phyloP scores from a whole-genome alignment of 176 grass and related monocot species.

The Carex scoparia region DNA sequence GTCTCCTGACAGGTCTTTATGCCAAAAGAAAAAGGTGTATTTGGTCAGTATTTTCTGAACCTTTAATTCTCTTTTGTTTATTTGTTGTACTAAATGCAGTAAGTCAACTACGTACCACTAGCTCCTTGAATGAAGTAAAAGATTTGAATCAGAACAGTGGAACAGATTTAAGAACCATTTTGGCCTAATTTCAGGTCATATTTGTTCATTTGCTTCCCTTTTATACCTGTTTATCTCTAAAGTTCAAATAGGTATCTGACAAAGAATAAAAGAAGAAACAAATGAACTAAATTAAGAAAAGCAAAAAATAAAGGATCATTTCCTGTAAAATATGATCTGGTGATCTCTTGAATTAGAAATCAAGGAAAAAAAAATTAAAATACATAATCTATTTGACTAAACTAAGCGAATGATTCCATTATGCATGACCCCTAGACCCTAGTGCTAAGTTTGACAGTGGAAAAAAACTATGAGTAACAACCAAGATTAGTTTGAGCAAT shows the following conservation, averaged over 20 bases:
- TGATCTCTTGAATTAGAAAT: neutral
- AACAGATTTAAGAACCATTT: neutral
- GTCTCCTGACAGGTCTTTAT: neutral
- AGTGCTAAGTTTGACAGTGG: neutral
- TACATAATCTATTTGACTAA: slow-evolving; percentile 17
- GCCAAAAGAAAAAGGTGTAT: slow-evolving; percentile 1
- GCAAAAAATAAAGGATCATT: neutral
- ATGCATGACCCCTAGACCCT: neutral
- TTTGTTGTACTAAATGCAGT: neutral
- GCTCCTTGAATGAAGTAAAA: neutral
- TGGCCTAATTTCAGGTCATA: neutral
- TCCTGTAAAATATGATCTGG: neutral
- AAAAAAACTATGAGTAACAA: slow-evolving; percentile 1
- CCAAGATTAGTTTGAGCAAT: slow-evolving; percentile 18
- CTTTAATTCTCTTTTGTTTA: neutral
- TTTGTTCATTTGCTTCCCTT: neutral
- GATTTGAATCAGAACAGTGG: neutral
- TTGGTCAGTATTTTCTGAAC: too few species aligned
- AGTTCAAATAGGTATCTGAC: neutral
- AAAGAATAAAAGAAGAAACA: neutral
- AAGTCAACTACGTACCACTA: neutral
- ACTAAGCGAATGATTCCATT: slow-evolving; percentile 22
- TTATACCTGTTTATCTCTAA: neutral
- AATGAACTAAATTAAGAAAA: neutral
- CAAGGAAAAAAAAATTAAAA: neutral